Base-by-base conservation (phyloP, 2,329 filamentous ascomycete species). In the Allantophomopsis cytisporea region DNA sequence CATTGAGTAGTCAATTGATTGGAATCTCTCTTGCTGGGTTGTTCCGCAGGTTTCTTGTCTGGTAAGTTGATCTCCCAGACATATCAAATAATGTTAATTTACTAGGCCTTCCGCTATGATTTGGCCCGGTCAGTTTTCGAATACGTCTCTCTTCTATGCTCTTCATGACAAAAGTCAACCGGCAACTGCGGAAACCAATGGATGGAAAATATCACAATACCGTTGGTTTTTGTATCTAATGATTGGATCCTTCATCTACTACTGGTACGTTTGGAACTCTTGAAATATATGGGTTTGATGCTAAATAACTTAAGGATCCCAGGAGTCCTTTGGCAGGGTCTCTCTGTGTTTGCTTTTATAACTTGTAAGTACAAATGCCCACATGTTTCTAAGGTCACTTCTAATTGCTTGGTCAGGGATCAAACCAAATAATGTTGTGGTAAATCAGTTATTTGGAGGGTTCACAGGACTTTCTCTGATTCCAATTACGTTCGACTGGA, bases 401-500 rank as follows among this genome's bases (percentile, higher is more conserved):
- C 16, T 37, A 18, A 23, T 4, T 18, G 31, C 35, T 11, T 18
- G n/a, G 5, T 39, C 16, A 34, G 38, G 33, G 79, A 70, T 84
- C 41, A 73, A 71, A 2, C 82, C 82, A 1, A 64, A 83, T 37
- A 83, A 73, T 43, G 64, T 73, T 0, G 60, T 83, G 8, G 58
- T 86, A 31, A 87, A 86, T 47, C 80, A 86, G 53, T 52, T 86
- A 1, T 86, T 86, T 47, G 82, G 82, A 2, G 79, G 77, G 1
- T 38, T 42, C 21, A 80, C 75, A 0, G 81, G 82, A 0, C 46
- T 86, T 3, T 81, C 76, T 0, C 51, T 86, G 20, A 59, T 85
- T 6, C 80, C 81, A 1, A 73, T 86, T 23, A 84, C 80, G 0
- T 83, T 86, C 51, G 81, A 86, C 61, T 85, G 81, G 80, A 79